Base-by-base conservation (phyloP, 192 early-diverging fungal genomes). In the Entomortierella lignicola region DNA sequence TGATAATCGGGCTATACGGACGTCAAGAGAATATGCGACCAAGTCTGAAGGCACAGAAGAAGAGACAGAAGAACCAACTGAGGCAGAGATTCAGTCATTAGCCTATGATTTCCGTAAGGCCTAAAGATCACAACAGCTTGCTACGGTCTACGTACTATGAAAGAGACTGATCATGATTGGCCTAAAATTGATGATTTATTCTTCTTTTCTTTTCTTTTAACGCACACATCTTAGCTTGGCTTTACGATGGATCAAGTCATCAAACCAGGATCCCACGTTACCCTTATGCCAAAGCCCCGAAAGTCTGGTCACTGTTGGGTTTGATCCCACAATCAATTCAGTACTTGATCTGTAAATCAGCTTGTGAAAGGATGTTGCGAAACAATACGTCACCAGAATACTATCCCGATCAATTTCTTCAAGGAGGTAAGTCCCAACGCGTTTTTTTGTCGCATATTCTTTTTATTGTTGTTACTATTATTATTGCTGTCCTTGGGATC, bases 331-430 rank as follows among this genome's bases (percentile, higher is more conserved):
- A 61, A 10, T 74, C 69, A 21, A 56, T 82, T 27, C 85, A 86
- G 37, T 77, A 82, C 50, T 56, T 65, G 30, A 55, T 86, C 53
- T 67, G 74, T 34, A 84, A 84, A 66, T 84, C 61, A 11, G 57
- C 83, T 21, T 81, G 82, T 18, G 77, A 73, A 39, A 53, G 85
- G 23, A 82, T 86, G 68, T 69, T 86, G 39, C 69, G 74, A 8
- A 63, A 81, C 20, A 86, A 86, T 29, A 86, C 82, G 0, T 81
- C 82, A 0, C 47, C 69, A 20, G 69, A 77, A 27, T 83, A 86
- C 69, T 86, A 66, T 65, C 85, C 85, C 12, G 82, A 86, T 13
- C 85, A 86, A 62, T 86, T 86, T 52, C 71, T 86, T 39, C 69
- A 84, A 60, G 85, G 85, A 68, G 82, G 85, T 86, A 63, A 30